These are phyloP conservation scores for Syzygium grande DNA, from an alignment of 345 rosid genomes.

Conservation along the genomic window DNA sequence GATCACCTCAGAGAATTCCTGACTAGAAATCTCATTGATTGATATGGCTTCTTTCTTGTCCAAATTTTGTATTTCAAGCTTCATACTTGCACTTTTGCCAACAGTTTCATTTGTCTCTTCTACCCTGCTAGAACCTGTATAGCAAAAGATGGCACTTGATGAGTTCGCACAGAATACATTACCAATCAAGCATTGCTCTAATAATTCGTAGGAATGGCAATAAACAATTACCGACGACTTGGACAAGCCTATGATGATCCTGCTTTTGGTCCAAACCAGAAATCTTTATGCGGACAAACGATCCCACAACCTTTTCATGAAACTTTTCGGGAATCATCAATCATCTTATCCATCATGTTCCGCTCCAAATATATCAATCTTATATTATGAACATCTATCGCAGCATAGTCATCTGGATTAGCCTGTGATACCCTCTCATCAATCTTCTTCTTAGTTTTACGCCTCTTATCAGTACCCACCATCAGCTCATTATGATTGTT, in stretches of 20 bases:
- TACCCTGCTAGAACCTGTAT: constrained; percentile 58
- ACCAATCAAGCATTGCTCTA: not conserved
- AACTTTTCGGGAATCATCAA: constrained; percentile 59
- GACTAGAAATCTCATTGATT: constrained; percentile 68
- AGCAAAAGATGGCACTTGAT: not conserved
- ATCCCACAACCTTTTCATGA: constrained; percentile 74
- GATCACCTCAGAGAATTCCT: constrained; percentile 83
- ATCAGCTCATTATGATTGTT: constrained; percentile 17
- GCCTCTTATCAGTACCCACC: constrained; percentile 33
- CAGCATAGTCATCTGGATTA: constrained; percentile 61
- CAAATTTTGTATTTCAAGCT: constrained; percentile 68
- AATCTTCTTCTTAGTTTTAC: constrained; percentile 38
- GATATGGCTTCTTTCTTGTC: constrained; percentile 68
- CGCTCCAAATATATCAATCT: constrained; percentile 67
- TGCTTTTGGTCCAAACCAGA: constrained; percentile 58
- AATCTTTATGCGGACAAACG: constrained; percentile 72
- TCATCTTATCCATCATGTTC: constrained; percentile 50
- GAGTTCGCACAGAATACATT: not conserved
- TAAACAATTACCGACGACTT: constrained; percentile 59
- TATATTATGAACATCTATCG: constrained; percentile 78
- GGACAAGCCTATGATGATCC: constrained; percentile 78
- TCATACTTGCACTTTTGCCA: constrained; percentile 36
- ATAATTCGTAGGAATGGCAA: not conserved
- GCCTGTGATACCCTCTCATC: constrained; percentile 33
- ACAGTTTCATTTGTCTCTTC: constrained; percentile 61